Conservation (phyloP, 768 basidiomycete genomes). For the Mycena albidolilacea region DNA sequence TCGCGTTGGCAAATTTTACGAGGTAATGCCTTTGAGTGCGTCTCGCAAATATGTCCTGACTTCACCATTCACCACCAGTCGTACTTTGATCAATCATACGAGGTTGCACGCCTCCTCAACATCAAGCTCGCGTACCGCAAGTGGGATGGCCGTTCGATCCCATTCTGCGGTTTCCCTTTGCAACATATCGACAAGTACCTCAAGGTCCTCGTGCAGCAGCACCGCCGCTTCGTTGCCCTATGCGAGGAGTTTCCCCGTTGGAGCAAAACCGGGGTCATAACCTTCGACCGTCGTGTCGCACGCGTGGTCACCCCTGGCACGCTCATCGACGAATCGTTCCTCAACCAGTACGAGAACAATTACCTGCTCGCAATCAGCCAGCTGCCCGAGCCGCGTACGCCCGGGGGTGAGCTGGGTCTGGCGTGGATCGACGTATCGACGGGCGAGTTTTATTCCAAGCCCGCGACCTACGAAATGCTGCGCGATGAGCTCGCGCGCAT, state of each 20-base stretch:
- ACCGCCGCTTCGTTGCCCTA: constrained; percentile 90
- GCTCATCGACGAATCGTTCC: constrained; percentile 91
- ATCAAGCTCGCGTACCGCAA: constrained; percentile 87
- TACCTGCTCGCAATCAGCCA: constrained; percentile 82
- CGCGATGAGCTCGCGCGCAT: constrained; percentile 89
- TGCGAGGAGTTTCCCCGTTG: constrained; percentile 90
- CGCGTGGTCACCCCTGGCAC: constrained; percentile 95
- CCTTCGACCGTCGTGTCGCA: constrained; percentile 85
- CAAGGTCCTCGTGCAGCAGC: constrained; percentile 86
- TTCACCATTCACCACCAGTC: constrained; percentile 86
- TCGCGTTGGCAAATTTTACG: constrained; percentile 95
- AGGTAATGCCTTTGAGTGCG: constrained; percentile 63
- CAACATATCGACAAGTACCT: constrained; percentile 89
- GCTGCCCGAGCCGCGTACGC: constrained; percentile 20
- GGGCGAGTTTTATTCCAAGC: constrained; percentile 91
- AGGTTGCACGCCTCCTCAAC: constrained; percentile 81
- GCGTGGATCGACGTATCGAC: constrained; percentile 98
- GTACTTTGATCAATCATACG: constrained; percentile 91
- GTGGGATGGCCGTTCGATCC: constrained; percentile 78
- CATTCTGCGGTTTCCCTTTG: constrained; percentile 95
- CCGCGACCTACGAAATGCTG: constrained; percentile 65
- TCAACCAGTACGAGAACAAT: constrained; percentile 90
- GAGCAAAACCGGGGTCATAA: constrained; percentile 62
- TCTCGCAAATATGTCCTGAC: constrained; percentile 29
- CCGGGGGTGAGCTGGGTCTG: constrained; percentile 64